These are phyloP conservation scores for Bifiguratus adelaidae DNA, from an alignment of 192 early-diverging fungal genomes.

Conservation along the genomic window DNA sequence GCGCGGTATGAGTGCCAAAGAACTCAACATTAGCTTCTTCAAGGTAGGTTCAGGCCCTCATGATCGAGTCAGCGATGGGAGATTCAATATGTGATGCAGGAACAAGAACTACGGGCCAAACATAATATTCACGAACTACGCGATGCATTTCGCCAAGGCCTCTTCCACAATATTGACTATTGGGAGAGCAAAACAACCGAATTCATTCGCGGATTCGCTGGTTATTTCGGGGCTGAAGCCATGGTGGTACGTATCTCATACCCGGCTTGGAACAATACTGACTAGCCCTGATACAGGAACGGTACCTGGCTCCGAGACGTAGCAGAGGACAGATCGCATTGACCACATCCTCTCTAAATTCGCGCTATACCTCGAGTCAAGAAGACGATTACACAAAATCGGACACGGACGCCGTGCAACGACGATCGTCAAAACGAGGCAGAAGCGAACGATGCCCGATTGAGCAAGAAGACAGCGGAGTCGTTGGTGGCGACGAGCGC, in stretches of 20 bases:
- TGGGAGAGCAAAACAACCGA: conserved; percentile 74
- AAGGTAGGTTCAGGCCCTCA: conserved; percentile 32
- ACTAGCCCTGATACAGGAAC: too few relatives aligned
- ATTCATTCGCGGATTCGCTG: conserved; percentile 56
- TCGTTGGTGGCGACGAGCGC: too few relatives aligned
- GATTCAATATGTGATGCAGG: conserved; percentile 14
- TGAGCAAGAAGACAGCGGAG: too few relatives aligned
- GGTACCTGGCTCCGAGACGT: too few relatives aligned
- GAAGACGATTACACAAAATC: too few relatives aligned
- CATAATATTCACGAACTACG: conserved; percentile 62
- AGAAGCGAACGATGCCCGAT: too few relatives aligned
- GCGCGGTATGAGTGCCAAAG: conserved; percentile 70
- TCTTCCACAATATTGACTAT: conserved; percentile 50
- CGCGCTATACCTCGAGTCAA: too few relatives aligned
- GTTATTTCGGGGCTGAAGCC: conserved; percentile 52
- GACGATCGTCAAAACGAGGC: too few relatives aligned
- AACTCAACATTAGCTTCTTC: conserved; percentile 71
- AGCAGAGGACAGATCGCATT: too few relatives aligned
- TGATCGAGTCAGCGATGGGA: background rate
- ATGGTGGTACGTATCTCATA: conserved; percentile 25
- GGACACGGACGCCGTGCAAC: too few relatives aligned
- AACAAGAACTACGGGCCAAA: conserved; percentile 65
- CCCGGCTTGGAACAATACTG: too few relatives aligned
- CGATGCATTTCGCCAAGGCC: conserved; percentile 56
- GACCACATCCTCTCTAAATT: too few relatives aligned